Base-by-base conservation (phyloP, 2,329 filamentous ascomycete species). In the Aspergillus transmontanensis region DNA sequence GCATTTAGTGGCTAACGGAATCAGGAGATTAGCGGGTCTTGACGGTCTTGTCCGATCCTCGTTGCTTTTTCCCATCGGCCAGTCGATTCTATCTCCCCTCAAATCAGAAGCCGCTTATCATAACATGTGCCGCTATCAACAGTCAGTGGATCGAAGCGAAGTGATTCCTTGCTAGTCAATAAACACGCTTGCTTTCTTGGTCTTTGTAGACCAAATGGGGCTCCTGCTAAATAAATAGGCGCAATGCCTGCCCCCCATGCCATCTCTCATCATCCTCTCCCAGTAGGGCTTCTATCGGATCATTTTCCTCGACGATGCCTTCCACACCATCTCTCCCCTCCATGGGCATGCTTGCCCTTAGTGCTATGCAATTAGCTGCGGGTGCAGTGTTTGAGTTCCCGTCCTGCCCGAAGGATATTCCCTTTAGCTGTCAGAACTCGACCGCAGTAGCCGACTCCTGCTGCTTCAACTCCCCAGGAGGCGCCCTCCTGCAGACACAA, bases 401-500 rank as follows among this genome's bases (percentile, higher is more conserved):
- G 53, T 66, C 70, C 26, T 79, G 76, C 62, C 65, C 68, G 46
- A 68, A 64, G 50, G 64, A 79, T 64, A 76, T 77, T 9, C 81
- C 83, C 63, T 72, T 86, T 57, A 87, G 85, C 71, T 88, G 86
- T 69, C 82, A 85, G 60, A 86, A 85, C 70, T 83, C 81, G 6
- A 83, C 82, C 5, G 76, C 75, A 3, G 78, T 82, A 51, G 60
- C 78, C 64, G 75, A 86, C 68, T 75, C 82, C 4, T 88, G 86
- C 77, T 88, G 86, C 78, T 87, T 85, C 78, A 86, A 87, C 65
- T 77, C 80, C 16, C 86, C 86, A 0, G 86, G 86, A 41, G 86
- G 86, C 26, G 80, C 85, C 56, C 73, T 88, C 34, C 77, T 87
- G 16, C 81, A 82, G 73, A 87, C 86, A 11, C 86, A 88, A 64